Base-by-base conservation (phyloP, 108 stramenopile genomes). In the Nitzschia sp. region DNA sequence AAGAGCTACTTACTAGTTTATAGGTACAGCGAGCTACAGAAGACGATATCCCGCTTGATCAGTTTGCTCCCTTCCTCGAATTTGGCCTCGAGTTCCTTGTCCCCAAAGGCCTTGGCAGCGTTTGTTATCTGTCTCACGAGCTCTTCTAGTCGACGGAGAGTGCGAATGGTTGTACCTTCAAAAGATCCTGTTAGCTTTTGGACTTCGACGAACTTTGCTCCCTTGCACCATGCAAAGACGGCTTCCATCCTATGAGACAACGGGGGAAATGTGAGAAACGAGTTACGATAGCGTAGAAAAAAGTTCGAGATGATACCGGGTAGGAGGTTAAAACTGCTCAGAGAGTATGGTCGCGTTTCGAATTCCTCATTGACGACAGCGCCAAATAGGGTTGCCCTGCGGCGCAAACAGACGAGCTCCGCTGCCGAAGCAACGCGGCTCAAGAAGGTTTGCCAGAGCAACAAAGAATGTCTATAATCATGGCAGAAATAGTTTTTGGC, bases 11-110 rank as follows among this genome's bases (percentile, higher is more conserved):
- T 44, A 35, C 8, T 1, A 17, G n/a, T 58, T 75, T 85, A 98
- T 13, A 97, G 66, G 63, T 98, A 96, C 35, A 97, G 76, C n/a
- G 91, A 92, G 45, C 86, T 93, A 70, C 96, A 97, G 55, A 99
- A 99, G 5, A 99, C 97, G 72, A 99, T 99, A 63, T 98, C 99
- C 29, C 99, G 85, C 59, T 96, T 93, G 64, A 99, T 82, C 19
- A 89, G 80, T 48, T 96, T 94, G 63, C 94, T 82, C 27, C 95
- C 98, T 63, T 95, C 91, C 56, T 90, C 92, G 61, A 99, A 99
- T 80, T 96, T 97, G 17, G 79, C 78, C 69, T 94, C 79, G 19
- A 99, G 83, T 69, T 96, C 96, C 8, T 83, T 79, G 67, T 99
- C 97, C 13, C 99, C 99, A 47, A 99, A 93, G 27, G 97, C 89